Evolutionary conservation across 2,329 filamentous ascomycete species (phyloP), one percentile per base, ranked within the genome.

Genomic region (Aureobasidium vineae): DNA sequence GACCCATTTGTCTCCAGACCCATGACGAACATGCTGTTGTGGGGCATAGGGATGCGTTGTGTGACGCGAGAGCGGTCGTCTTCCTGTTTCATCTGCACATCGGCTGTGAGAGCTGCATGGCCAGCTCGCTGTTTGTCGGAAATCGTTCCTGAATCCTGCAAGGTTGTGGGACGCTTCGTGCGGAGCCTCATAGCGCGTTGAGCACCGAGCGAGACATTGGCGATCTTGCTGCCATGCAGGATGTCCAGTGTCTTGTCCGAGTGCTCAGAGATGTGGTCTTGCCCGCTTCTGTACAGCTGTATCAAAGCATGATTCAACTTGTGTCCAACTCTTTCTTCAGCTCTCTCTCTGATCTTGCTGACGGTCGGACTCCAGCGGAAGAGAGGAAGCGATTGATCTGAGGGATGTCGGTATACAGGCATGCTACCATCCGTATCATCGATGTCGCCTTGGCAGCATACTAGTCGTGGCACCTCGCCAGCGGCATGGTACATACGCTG

Each of bases 221-320:
- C 92, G 70, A 99, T 96, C 68, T 84, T 93, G 28, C 90, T 95
- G 5, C 84, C 87, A 31, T 85, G 86, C 15, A 87, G 88, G 66
- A 99, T 95, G 75, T 99, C 95, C 28, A 99, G 82, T 0, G 94
- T 97, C 79, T 99, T 99, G 76, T 99, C 95, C 45, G 92, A 96
- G 74, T 99, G 95, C 75, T 99, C 95, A 0, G 91, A 95, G 69
- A 99, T 99, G 75, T 92, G 92, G 77, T 99, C 95, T 56, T 86
- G 87, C 2, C 94, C 91, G 71, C 85, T 84, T n/a, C 95, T 90
- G 74, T 99, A 99, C 67, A 92, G 85, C 74, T 99, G 95, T 53
- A 99, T 96, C 56, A 99, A 80, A 1, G 88, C 93, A 75, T 99
- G 95, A 73, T 99, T 99, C 49, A 99, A 79, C 0, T 85, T 80